These are phyloP conservation scores for Drechslerella stenobrocha DNA, from an alignment of 2,329 filamentous ascomycete genomes.

Conservation along the genomic window DNA sequence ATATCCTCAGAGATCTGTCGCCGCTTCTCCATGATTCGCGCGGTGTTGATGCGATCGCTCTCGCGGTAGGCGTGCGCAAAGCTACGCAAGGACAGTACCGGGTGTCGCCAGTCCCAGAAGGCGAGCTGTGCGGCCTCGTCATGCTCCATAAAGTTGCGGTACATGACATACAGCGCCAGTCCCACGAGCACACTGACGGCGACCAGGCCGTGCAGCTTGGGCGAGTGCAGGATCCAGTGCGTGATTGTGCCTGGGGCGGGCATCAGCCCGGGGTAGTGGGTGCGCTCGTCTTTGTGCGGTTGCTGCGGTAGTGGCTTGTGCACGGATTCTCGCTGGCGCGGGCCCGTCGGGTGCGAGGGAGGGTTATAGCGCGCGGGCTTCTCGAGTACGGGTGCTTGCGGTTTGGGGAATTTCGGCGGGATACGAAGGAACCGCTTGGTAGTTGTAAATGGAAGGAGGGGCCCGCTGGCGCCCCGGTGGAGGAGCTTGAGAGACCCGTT, in stretches of 20 bases:
- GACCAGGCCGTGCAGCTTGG: constrained; percentile 75
- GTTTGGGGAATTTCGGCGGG: constrained; percentile 46
- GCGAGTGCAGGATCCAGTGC: constrained; percentile 81
- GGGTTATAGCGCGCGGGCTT: constrained; percentile 88
- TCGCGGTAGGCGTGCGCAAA: constrained; percentile 37
- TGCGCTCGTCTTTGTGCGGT: constrained; percentile 70
- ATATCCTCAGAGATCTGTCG: constrained; percentile 45
- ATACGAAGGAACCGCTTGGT: constrained; percentile 41
- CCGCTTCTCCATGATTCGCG: constrained; percentile 43
- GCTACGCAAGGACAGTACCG: constrained; percentile 28
- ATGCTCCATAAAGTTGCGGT: constrained; percentile 47
- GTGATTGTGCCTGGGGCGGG: constrained; percentile 78
- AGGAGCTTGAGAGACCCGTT: constrained; percentile 1
- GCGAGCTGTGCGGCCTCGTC: constrained; percentile 30
- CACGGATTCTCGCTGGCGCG: constrained; percentile 65
- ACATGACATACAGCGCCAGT: constrained; percentile 39
- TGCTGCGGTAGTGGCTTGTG: constrained; percentile 58
- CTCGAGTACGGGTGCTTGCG: constrained; percentile 61
- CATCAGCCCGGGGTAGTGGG: constrained; percentile 85
- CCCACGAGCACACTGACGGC: constrained; percentile 60
- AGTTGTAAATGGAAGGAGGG: constrained; percentile 18
- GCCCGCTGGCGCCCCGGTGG: constrained; percentile 14
- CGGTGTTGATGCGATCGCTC: constrained; percentile 41
- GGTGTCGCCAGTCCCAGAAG: constrained; percentile 44
- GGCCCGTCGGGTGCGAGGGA: constrained; percentile 72